Conservation (phyloP, 257 asterid species). For the Lycium ferocissimum region DNA sequence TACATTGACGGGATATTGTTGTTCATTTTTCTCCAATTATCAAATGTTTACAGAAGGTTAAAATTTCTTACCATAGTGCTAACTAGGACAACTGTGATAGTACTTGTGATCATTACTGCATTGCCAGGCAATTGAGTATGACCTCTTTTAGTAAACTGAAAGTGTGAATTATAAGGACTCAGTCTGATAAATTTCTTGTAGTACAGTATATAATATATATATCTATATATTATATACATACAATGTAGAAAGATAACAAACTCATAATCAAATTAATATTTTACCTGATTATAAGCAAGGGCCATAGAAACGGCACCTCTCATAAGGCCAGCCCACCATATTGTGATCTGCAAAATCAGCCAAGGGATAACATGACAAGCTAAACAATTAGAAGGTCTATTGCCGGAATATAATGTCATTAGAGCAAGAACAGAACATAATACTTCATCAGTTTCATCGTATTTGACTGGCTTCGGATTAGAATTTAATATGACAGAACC, state of each 20-base stretch:
- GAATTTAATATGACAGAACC: too few relatives aligned
- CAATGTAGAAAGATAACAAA: neutral
- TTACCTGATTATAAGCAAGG: conserved; percentile 96
- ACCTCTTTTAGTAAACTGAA: conserved; percentile 79
- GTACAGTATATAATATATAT: too few relatives aligned
- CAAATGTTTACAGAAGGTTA: conserved; percentile 23
- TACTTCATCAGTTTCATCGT: too few relatives aligned
- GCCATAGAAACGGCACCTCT: conserved; percentile 99
- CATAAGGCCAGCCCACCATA: conserved; percentile 99
- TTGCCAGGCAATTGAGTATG: conserved; percentile 70
- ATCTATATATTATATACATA: too few relatives aligned
- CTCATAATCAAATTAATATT: neutral
- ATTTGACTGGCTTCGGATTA: neutral
- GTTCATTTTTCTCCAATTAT: too few relatives aligned
- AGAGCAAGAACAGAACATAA: too few relatives aligned
- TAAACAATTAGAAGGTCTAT: too few relatives aligned
- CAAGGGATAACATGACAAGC: neutral
- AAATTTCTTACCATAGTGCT: conserved; percentile 81
- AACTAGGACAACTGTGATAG: conserved; percentile 90
- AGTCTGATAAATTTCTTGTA: neutral
- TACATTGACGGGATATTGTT: too few relatives aligned
- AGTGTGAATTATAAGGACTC: neutral
- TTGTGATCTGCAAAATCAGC: conserved; percentile 58
- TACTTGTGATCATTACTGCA: conserved; percentile 92
- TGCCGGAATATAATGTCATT: too few relatives aligned